These are phyloP conservation scores for Cercospora brassicicola DNA, from an alignment of 2,329 filamentous ascomycete genomes.

Conservation along the genomic window DNA sequence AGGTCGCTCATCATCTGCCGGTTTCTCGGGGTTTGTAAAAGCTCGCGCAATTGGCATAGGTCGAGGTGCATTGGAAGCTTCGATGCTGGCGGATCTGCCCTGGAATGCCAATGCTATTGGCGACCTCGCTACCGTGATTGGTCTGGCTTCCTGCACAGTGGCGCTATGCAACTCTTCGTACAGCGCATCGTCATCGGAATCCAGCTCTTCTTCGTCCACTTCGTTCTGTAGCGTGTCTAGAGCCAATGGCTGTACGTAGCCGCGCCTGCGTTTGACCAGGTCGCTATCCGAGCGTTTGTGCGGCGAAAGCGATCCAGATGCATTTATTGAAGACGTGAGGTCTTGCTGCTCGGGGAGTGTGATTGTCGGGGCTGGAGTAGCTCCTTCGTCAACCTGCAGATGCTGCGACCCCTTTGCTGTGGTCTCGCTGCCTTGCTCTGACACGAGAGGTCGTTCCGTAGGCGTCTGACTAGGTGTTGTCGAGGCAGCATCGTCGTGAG, in stretches of 20 bases:
- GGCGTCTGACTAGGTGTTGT: constrained; percentile 19
- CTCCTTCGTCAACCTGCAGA: constrained; percentile 27
- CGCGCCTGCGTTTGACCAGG: constrained; percentile 43
- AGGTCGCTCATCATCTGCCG: constrained; percentile 3
- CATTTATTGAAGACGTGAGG: background rate
- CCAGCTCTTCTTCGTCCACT: constrained; percentile 47
- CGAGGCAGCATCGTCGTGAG: constrained; percentile 13
- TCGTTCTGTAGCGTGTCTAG: constrained; percentile 42
- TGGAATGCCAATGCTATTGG: constrained; percentile 55
- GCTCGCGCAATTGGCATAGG: constrained; percentile 30
- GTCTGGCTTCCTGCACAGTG: constrained; percentile 78
- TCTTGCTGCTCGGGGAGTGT: background rate
- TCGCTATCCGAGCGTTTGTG: constrained; percentile 25
- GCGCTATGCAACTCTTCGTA: constrained; percentile 81
- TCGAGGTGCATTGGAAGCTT: constrained; percentile 26
- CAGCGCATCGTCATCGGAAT: constrained; percentile 64
- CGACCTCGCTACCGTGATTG: constrained; percentile 73
- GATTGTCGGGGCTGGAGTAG: constrained; percentile 10
- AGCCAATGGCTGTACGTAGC: constrained; percentile 43
- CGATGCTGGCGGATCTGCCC: constrained; percentile 38
- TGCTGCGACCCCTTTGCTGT: constrained; percentile 17
- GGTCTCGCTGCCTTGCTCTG: constrained; percentile 14
- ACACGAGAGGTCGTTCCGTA: constrained; percentile 13
- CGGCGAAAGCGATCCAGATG: background rate
- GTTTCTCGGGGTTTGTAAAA: constrained; percentile 16